These are phyloP conservation scores for Boletus barrowsii DNA, from an alignment of 768 basidiomycete genomes.

Conservation along the genomic window DNA sequence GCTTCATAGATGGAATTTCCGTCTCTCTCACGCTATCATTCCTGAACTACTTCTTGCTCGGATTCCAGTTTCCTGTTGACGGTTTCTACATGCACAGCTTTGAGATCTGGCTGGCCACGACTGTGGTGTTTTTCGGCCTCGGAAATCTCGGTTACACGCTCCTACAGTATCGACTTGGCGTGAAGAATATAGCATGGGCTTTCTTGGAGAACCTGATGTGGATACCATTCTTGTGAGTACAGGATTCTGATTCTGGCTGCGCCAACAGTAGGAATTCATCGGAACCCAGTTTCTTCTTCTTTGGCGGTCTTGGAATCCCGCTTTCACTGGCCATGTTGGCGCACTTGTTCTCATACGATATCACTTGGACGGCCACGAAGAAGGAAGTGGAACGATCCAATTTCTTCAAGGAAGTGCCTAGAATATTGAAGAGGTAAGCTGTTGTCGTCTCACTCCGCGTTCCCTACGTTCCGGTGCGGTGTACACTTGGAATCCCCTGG, in stretches of 20 bases:
- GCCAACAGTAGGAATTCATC: conserved; percentile 4
- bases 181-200: conserved; percentile 24
- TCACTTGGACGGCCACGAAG: conserved; percentile 56
- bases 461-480: not conserved
- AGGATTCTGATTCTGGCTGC: not conserved
- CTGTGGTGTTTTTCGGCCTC: conserved; percentile 72
- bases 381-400: conserved; percentile 88
- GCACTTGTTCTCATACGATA: conserved; percentile 58
- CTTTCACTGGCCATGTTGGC: conserved; percentile 51
- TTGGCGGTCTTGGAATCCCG: conserved; percentile 55
- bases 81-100: conserved; percentile 77
- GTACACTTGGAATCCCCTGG: not conserved
- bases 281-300: conserved; percentile 43
- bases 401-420: conserved; percentile 88
- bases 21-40: conserved; percentile 62
- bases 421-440: conserved; percentile 54
- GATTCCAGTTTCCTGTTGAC: conserved; percentile 69
- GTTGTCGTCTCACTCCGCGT: not conserved
- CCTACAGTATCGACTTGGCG: conserved; percentile 69
- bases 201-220: conserved; percentile 26
- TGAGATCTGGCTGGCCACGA: conserved; percentile 77
- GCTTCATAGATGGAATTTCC: conserved; percentile 49
- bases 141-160: conserved; percentile 71
- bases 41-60: conserved; percentile 73
- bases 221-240: conserved; percentile 38